These are phyloP conservation scores for Pyrenochaeta sp. DNA, from an alignment of 2,329 filamentous ascomycete species.

Conservation along the genomic window DNA sequence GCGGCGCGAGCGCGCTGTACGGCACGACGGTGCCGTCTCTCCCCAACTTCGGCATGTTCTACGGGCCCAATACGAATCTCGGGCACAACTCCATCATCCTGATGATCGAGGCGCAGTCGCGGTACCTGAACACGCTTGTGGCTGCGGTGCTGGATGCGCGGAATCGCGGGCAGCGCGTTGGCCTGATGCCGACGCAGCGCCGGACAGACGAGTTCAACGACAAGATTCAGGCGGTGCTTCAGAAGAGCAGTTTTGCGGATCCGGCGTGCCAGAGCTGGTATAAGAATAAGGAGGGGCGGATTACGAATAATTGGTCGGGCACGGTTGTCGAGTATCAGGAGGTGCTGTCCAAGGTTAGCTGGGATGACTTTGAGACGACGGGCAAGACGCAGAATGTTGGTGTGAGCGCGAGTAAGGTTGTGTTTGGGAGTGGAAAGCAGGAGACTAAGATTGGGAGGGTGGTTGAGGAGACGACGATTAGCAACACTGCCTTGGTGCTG, in stretches of 20 bases:
- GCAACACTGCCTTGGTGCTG: slow-evolving; percentile 47
- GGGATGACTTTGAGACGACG: slow-evolving; percentile 53
- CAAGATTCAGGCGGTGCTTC: slow-evolving; percentile 54
- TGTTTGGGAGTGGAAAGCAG: slow-evolving; percentile 44
- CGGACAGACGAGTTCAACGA: slow-evolving; percentile 56
- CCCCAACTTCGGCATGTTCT: slow-evolving; percentile 65
- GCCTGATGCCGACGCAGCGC: slow-evolving; percentile 54
- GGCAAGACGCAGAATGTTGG: slow-evolving; percentile 1
- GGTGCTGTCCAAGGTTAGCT: slow-evolving; percentile 51
- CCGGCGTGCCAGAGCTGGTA: slow-evolving; percentile 65
- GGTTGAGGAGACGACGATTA: slow-evolving; percentile 54
- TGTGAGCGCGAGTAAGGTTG: slow-evolving; percentile 37
- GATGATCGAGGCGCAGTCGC: slow-evolving; percentile 67
- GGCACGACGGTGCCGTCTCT: slow-evolving; percentile 61
- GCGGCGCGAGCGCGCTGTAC: slow-evolving; percentile 60
- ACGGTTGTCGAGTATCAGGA: slow-evolving; percentile 65
- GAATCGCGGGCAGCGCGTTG: slow-evolving; percentile 48
- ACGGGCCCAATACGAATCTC: slow-evolving; percentile 64
- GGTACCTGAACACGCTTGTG: slow-evolving; percentile 62
- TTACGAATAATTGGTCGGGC: slow-evolving; percentile 65
- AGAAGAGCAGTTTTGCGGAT: slow-evolving; percentile 60
- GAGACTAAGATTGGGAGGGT: slow-evolving; percentile 52
- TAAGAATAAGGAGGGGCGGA: slow-evolving; percentile 60
- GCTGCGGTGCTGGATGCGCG: slow-evolving; percentile 57
- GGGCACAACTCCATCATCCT: slow-evolving; percentile 66